Base-by-base conservation (phyloP, 1,139 yeast genomes). In the Saccharomyces hybrid region DNA sequence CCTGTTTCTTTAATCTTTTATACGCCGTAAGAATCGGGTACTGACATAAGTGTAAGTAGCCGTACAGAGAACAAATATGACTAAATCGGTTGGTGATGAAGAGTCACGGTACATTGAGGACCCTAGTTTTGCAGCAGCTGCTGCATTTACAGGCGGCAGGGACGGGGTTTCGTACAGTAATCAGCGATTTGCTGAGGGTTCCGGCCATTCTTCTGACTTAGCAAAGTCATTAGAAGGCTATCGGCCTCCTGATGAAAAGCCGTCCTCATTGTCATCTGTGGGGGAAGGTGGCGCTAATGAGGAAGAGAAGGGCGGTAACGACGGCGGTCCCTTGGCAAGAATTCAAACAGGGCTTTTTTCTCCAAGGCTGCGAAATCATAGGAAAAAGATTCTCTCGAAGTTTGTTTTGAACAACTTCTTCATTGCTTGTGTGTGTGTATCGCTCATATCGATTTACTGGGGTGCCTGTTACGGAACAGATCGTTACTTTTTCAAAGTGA, bases 321-420 rank as follows among this genome's bases (percentile, higher is more conserved):
- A 16, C 11, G 44, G 25, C 20, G 11, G n/a, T 38, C 7, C n/a
- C n/a, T 20, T 38, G 44, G 26, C 11, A 9, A 38, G 44, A 20
- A 38, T 20, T 7, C 23, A 38, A 38, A 38, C 44, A 16, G 44
- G 44, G 4, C 44, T 38, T 11, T 50, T 58, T 48, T 59, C 61
- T 30, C 59, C 61, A 7, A 53, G 56, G 28, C 23, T 57, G 34
- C 51, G 47, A 27, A 41, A 48, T 8, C 57, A 56, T 30, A 50
- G 58, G 16, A 52, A 54, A 20, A 48, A 51, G 44, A 44, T 60
- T 20, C 47, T 60, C 32, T 47, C 48, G 49, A 49, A 54, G 46
- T 56, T 52, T 51, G 27, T 52, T 49, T n/a, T 50, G 27, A 53
- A 59, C n/a, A 51, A 53, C 49, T 14, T 53, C 14, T 11, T 53